These are phyloP conservation scores for Pythium plurisporium DNA, from an alignment of 352 stramenopile genomes.

Conservation along the genomic window DNA sequence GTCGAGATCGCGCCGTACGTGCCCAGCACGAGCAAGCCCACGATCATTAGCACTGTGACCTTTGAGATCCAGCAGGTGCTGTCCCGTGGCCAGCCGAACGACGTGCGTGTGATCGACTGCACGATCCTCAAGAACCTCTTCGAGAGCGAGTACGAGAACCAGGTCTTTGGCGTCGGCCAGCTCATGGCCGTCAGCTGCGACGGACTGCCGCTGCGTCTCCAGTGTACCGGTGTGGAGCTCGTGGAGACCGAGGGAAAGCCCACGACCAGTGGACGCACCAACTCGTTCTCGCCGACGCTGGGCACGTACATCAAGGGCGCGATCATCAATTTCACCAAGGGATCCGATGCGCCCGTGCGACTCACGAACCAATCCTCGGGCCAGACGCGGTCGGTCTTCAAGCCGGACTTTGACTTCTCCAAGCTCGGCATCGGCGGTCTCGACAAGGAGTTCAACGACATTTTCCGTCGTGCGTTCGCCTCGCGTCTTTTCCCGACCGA, in stretches of 20 bases:
- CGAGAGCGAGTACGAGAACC: conserved; percentile 63
- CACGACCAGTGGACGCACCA: conserved; percentile 12
- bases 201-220: conserved; percentile 57
- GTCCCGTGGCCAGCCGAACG: conserved; percentile 55
- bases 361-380: conserved; percentile 77
- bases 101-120: conserved; percentile 70
- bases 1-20: conserved; percentile 67
- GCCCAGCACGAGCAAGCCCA: conserved; percentile 30
- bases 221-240: conserved; percentile 51
- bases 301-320: conserved; percentile 59
- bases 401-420: conserved; percentile 97
- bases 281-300: conserved; percentile 35
- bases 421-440: conserved; percentile 98
- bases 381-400: conserved; percentile 88
- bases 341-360: conserved; percentile 66
- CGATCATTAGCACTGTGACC: conserved; percentile 60
- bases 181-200: conserved; percentile 63
- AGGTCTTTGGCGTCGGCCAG: conserved; percentile 72
- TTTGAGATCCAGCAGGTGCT: conserved; percentile 82
- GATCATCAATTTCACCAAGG: conserved; percentile 77
- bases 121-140: conserved; percentile 60
- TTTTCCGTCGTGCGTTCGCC: conserved; percentile 98
- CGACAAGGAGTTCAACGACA: conserved; percentile 99
- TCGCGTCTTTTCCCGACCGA: conserved; percentile 95
- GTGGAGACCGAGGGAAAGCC: conserved; percentile 36